Percentiles rank a stretch among this genome's conserved stretches.
Conservation (phyloP, 495 filamentous ascomycete species). For the Penicillium argentinense region DNA sequence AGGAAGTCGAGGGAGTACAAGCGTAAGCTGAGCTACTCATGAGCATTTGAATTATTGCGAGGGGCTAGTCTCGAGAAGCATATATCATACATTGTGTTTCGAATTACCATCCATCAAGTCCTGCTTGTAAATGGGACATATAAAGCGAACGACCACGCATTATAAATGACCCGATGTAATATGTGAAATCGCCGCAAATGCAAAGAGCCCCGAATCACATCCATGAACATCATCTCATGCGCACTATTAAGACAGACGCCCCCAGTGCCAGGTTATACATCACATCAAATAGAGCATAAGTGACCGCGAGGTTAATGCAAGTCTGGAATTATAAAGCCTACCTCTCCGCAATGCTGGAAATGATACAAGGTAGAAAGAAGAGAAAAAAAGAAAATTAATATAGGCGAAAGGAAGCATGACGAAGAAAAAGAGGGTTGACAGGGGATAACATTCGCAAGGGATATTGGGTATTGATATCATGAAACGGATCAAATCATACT, state of each 20-base stretch:
- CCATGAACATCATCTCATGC: slow-evolving; percentile 5
- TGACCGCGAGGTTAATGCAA: slow-evolving; percentile 27
- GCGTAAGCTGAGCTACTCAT: slow-evolving; percentile 1
- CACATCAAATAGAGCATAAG: slow-evolving; percentile 6
- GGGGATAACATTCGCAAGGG: slow-evolving; percentile 6
- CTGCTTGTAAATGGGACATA: background rate
- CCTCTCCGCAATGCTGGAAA: slow-evolving; percentile 7
- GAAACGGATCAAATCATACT: background rate
- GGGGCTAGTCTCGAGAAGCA: too few relatives aligned
- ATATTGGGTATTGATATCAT: slow-evolving; percentile 15
- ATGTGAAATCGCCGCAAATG: slow-evolving; percentile 2
- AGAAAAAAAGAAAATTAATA: background rate
- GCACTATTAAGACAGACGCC: slow-evolving; percentile 2
- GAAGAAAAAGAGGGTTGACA: background rate
- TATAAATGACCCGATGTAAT: too few relatives aligned
- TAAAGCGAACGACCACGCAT: too few relatives aligned
- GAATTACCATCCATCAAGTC: background rate
- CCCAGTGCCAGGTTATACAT: background rate
- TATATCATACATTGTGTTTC: too few relatives aligned
- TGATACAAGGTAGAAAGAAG: background rate
- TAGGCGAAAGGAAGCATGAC: too few relatives aligned
- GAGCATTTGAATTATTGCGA: too few relatives aligned
- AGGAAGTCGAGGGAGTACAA: slow-evolving; percentile 6
- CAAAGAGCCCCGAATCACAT: background rate
- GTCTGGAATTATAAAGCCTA: slow-evolving; percentile 12